Conservation (phyloP, 2,329 filamentous ascomycete species). For the Penicillium janthinellum region DNA sequence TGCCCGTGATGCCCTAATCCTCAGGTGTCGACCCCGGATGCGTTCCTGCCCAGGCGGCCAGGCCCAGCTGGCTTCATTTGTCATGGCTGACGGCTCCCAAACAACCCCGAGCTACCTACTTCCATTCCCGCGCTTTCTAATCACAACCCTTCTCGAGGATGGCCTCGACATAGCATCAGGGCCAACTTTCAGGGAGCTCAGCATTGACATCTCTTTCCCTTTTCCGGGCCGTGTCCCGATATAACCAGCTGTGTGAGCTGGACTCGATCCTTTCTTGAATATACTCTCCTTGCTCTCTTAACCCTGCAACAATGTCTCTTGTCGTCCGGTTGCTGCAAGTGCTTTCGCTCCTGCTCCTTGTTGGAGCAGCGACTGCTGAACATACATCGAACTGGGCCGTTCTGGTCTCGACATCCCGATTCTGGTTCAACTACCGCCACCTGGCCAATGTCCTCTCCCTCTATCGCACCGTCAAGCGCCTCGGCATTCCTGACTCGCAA, state of each 20-base stretch:
- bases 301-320: constrained; percentile 30
- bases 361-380: constrained; percentile 31
- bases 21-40: constrained; percentile 10
- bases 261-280: constrained; percentile 6
- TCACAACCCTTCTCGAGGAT: constrained; percentile 4
- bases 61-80: background rate
- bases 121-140: background rate
- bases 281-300: constrained; percentile 15
- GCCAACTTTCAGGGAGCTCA: background rate
- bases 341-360: constrained; percentile 30
- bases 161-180: constrained; percentile 8
- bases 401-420: constrained; percentile 95
- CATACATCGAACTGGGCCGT: constrained; percentile 99
- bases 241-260: constrained; percentile 5
- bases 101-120: background rate
- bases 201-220: background rate
- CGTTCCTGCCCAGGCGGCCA: background rate
- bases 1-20: background rate
- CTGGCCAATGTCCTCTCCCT: constrained; percentile 96
- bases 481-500: constrained; percentile 96
- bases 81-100: background rate
- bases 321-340: constrained; percentile 29
- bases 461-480: constrained; percentile 95
- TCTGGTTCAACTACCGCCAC: constrained; percentile 99
- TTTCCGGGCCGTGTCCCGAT: background rate